Percentiles rank a stretch among this genome's conserved stretches.
phyloP scores from a whole-genome alignment of 805 yeast species.

The Metschnikowia continentalis region DNA sequence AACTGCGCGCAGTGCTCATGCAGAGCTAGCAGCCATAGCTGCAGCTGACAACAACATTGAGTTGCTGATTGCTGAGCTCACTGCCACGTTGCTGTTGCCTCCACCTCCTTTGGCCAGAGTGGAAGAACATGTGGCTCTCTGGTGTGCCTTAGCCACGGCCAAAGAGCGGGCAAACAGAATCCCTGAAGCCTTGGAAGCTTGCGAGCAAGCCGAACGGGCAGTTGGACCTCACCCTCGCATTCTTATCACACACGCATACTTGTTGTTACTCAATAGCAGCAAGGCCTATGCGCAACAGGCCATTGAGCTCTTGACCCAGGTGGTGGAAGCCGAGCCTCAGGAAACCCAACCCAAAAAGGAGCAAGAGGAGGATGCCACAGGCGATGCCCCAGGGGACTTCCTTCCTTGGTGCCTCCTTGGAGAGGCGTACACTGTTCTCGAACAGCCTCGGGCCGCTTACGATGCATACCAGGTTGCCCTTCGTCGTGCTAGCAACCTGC shows the following conservation, averaged over 20 bases:
- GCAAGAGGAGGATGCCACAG: slow-evolving; percentile 18
- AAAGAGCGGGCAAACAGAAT: slow-evolving; percentile 50
- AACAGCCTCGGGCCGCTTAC: slow-evolving; percentile 49
- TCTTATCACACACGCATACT: slow-evolving; percentile 46
- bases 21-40: slow-evolving; percentile 54
- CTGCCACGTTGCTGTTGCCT: slow-evolving; percentile 47
- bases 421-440: slow-evolving; percentile 44
- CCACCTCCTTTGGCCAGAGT: slow-evolving; percentile 43
- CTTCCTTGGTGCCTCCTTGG: slow-evolving; percentile 57
- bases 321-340: slow-evolving; percentile 18
- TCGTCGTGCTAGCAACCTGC: slow-evolving; percentile 47
- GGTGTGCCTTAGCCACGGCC: slow-evolving; percentile 52
- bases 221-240: slow-evolving; percentile 45
- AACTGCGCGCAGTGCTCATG: slow-evolving; percentile 48
- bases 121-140: slow-evolving; percentile 46
- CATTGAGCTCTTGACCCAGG: slow-evolving; percentile 18
- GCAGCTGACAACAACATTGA: slow-evolving; percentile 49
- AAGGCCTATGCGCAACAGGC: slow-evolving; percentile 15
- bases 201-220: slow-evolving; percentile 44
- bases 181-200: slow-evolving; percentile 45
- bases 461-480: slow-evolving; percentile 53
- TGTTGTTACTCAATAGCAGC: slow-evolving; percentile 35
- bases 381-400: slow-evolving; percentile 40
- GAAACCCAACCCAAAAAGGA: slow-evolving; percentile 10
- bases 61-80: slow-evolving; percentile 46